Percentiles rank a stretch among this genome's conserved stretches.
Evolutionary conservation across 2,329 filamentous ascomycete species (phyloP).

Genomic region (Epichloe gansuensis): DNA sequence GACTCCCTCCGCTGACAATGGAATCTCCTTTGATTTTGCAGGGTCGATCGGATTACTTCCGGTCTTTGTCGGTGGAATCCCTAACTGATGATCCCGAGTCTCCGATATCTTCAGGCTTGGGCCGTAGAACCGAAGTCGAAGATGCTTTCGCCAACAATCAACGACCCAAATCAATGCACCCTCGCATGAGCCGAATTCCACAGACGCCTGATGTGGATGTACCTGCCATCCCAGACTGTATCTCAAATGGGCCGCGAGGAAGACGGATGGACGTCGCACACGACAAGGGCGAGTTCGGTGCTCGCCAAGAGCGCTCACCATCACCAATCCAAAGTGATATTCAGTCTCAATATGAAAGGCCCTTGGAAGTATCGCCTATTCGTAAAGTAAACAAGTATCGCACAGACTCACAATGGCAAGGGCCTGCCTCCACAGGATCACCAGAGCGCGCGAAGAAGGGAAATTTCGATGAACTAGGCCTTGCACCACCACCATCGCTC

Average conservation of each 20-base stretch:
- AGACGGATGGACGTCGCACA: constrained; percentile 26
- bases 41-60: constrained; percentile 68
- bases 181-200: constrained; percentile 54
- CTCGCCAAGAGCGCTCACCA: constrained; percentile 45
- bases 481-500: constrained; percentile 37
- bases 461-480: constrained; percentile 37
- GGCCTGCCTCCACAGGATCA: constrained; percentile 23
- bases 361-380: constrained; percentile 16
- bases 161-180: constrained; percentile 62
- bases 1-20: constrained; percentile 70
- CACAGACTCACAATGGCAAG: constrained; percentile 22
- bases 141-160: constrained; percentile 37
- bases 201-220: constrained; percentile 35
- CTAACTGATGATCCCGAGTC: constrained; percentile 29
- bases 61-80: constrained; percentile 55
- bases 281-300: constrained; percentile 30
- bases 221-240: constrained; percentile 31
- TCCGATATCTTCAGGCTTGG: constrained; percentile 22
- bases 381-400: constrained; percentile 22
- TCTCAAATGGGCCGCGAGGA: constrained; percentile 27
- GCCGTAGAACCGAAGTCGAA: constrained; percentile 42
- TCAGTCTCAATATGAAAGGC: constrained; percentile 17
- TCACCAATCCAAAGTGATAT: constrained; percentile 33
- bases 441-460: constrained; percentile 31
- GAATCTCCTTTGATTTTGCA: constrained; percentile 67